Conservation (phyloP, 1,284 basidiomycete genomes). For the Cystobasidium pallidum region DNA sequence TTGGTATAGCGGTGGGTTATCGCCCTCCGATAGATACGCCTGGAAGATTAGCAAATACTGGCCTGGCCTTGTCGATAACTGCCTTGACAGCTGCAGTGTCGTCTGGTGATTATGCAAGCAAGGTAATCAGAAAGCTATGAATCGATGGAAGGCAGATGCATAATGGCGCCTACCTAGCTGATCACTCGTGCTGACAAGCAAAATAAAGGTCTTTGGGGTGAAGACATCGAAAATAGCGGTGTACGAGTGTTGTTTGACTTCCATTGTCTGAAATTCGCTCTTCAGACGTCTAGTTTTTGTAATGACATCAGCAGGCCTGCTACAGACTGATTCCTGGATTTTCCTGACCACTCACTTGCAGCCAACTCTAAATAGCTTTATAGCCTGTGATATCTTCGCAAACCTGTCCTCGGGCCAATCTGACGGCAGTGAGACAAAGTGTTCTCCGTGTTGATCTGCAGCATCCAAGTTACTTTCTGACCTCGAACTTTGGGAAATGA, state of each 20-base stretch:
- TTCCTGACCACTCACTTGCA: conserved; percentile 39
- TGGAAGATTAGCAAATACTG: conserved; percentile 34
- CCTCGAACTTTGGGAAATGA: conserved; percentile 66
- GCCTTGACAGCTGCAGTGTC: conserved; percentile 34
- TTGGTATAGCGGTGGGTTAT: too few species aligned
- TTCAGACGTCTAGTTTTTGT: conserved; percentile 37
- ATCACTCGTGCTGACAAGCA: conserved; percentile 70
- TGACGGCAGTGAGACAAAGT: conserved; percentile 9
- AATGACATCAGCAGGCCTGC: too few species aligned
- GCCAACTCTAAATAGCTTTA: conserved; percentile 46
- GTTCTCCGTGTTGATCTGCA: conserved; percentile 24
- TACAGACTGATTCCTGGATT: neutral
- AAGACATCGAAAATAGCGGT: conserved; percentile 92
- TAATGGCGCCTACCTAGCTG: conserved; percentile 19
- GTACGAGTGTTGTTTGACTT: conserved; percentile 59
- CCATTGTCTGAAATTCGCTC: conserved; percentile 45
- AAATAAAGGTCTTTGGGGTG: conserved; percentile 90
- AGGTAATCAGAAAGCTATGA: neutral
- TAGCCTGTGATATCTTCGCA: conserved; percentile 46
- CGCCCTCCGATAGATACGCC: conserved; percentile 37
- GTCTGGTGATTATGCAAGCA: neutral
- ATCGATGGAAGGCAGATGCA: too few species aligned
- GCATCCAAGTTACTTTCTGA: conserved; percentile 17
- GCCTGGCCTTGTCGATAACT: conserved; percentile 39
- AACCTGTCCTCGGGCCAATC: conserved; percentile 46